These are phyloP conservation scores for Aegilops bicornis DNA, from an alignment of 176 grass and related monocot species.

Conservation along the genomic window DNA sequence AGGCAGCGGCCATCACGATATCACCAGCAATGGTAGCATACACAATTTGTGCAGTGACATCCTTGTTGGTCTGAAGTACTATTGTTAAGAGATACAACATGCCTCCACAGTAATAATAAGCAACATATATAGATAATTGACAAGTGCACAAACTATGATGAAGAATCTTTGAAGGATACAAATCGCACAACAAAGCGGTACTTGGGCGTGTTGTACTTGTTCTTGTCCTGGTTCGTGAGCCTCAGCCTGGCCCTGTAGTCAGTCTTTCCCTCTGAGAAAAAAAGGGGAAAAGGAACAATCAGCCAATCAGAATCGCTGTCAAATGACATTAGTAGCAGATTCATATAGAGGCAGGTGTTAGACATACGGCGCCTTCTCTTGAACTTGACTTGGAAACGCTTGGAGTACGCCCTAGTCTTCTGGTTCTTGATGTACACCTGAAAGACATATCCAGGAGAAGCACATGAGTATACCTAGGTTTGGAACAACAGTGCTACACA, in stretches of 20 bases:
- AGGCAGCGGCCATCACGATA: conserved; percentile 56
- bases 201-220: conserved; percentile 68
- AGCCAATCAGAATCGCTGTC: not conserved
- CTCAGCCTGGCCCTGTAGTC: conserved; percentile 70
- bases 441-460: not conserved
- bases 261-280: conserved; percentile 57
- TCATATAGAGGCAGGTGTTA: not conserved
- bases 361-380: conserved; percentile 61
- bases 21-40: conserved; percentile 69
- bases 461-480: not conserved
- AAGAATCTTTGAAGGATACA: conserved; percentile 27
- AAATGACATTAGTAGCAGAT: not conserved
- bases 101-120: not conserved
- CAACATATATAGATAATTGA: not conserved
- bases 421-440: conserved; percentile 56
- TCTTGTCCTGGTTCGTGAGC: conserved; percentile 74
- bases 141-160: not conserved
- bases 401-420: conserved; percentile 62
- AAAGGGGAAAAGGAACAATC: not conserved
- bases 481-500: not conserved
- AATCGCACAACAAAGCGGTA: conserved; percentile 69
- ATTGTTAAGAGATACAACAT: conserved; percentile 30
- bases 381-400: conserved; percentile 77
- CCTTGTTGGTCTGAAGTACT: conserved; percentile 53
- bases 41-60: conserved; percentile 53